These are phyloP conservation scores for Colletotrichum sojae DNA, from an alignment of 2,329 filamentous ascomycete species.

Conservation along the genomic window DNA sequence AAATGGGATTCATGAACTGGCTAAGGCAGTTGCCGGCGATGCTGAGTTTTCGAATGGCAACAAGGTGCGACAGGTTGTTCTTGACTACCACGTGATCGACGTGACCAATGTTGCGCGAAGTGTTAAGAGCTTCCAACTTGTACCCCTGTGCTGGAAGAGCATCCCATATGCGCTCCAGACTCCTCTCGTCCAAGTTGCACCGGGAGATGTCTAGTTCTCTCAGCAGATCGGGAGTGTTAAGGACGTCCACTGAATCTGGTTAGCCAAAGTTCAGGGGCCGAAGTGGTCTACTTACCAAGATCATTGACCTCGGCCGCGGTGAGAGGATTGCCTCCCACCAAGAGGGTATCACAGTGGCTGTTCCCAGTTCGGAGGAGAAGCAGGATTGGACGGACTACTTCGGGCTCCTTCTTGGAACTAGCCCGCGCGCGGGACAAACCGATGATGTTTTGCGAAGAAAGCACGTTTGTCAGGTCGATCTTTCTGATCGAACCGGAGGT, in stretches of 20 bases:
- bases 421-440: constrained; percentile 27
- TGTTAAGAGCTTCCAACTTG: constrained; percentile 63
- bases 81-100: constrained; percentile 64
- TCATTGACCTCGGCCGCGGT: constrained; percentile 63
- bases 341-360: constrained; percentile 65
- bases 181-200: constrained; percentile 65
- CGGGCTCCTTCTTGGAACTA: constrained; percentile 46
- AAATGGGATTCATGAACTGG: constrained; percentile 59
- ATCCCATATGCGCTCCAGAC: constrained; percentile 63
- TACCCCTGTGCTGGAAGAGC: constrained; percentile 61
- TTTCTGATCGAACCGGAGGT: constrained; percentile 69
- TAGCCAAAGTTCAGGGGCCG: neutral
- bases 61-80: constrained; percentile 59
- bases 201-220: constrained; percentile 65
- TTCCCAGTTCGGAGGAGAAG: constrained; percentile 63
- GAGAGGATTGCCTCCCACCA: constrained; percentile 65
- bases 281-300: constrained; percentile 54
- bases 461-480: constrained; percentile 65
- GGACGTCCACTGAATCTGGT: constrained; percentile 45
- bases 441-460: constrained; percentile 44
- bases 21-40: constrained; percentile 67
- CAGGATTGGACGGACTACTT: constrained; percentile 64
- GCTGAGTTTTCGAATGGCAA: constrained; percentile 62
- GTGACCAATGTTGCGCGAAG: constrained; percentile 67
- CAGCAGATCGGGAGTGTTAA: constrained; percentile 50